A percentile compares a stretch with the other conserved stretches of the same genome.
phyloP scores from a whole-genome alignment of 129 eudicot species.

The Mikania micrantha region DNA sequence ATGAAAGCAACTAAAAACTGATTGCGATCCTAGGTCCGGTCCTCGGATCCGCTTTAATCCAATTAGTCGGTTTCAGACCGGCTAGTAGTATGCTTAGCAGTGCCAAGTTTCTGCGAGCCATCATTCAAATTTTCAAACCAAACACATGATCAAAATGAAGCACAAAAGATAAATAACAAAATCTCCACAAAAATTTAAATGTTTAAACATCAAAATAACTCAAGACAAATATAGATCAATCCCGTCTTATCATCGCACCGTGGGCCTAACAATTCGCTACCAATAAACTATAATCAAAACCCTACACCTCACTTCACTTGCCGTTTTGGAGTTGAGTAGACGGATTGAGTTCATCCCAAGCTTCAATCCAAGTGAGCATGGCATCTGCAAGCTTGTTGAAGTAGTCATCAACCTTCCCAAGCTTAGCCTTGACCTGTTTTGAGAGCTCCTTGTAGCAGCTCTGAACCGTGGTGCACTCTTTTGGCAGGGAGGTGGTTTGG shows the following conservation, averaged over 20 bases:
- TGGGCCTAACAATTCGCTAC: conserved; percentile 14
- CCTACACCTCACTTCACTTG: conserved; percentile 16
- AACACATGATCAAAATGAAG: not conserved
- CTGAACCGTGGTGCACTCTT: conserved; percentile 68
- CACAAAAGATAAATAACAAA: conserved; percentile 2
- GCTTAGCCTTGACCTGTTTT: conserved; percentile 63
- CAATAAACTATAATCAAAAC: conserved; percentile 13
- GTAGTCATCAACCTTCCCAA: conserved; percentile 52
- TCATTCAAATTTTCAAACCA: no score
- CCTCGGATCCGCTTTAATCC: no score
- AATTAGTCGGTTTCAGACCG: no score
- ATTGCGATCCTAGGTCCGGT: no score
- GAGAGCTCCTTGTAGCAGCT: conserved; percentile 61
- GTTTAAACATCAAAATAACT: not conserved
- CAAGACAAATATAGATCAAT: not conserved
- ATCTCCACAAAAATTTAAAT: conserved; percentile 5
- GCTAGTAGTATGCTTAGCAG: no score
- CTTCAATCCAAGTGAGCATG: conserved; percentile 67
- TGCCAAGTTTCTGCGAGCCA: no score
- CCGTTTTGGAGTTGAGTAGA: conserved; percentile 23
- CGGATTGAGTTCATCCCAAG: conserved; percentile 77
- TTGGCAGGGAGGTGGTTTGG: conserved; percentile 41
- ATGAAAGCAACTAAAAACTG: no score
- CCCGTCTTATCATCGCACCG: not conserved
- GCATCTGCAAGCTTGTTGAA: conserved; percentile 61